Base-by-base conservation (phyloP, 176 grass and related monocot genomes). In the Puya raimondii region DNA sequence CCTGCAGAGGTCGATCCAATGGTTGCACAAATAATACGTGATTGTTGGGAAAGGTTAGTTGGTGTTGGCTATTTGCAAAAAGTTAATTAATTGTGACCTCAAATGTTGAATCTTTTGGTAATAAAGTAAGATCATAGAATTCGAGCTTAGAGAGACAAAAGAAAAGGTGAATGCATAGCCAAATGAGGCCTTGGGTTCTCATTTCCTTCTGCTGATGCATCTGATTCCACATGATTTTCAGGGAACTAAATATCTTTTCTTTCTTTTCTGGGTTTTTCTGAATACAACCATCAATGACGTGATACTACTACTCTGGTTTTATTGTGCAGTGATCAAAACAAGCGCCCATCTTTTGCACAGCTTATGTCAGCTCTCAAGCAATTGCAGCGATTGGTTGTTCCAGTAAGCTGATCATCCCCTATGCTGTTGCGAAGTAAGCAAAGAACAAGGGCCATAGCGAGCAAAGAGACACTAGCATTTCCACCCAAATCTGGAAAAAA, bases 31-130 rank as follows among this genome's bases (percentile, higher is more conserved):
- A 99, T 99, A 87, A 99, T 93, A 71, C 83, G 81, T 74, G 83
- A 89, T 68, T 99, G 94, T 74, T 99, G 94, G 94, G 89, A 93
- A 54, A 91, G 85, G 94, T 93, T 84, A 80, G 78, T 33, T 27
- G 1, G 16, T 23, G 42, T 20, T 25, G 25, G 26, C 21, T n/a
- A 59, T 67, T 65, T 17, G 33, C 33, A 8, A 63, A 49, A 12
- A 14, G 2, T 21, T 61, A 4, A 25, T 21, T 49, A 50, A 13
- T 22, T 64, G 27, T 74, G 25, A 17, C 20, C 14, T 20, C 1
- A 25, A 23, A 70, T 11, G 25, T 53, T 7, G 4, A 51, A 53
- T 53, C 25, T 13, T 25, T n/a, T 23, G n/a, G 13, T 49, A 23
- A 15, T 67, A 67, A 15, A 42, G 33, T 42, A 42, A 42, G 33